Conservation (phyloP, 352 stramenopile genomes). For the Phytophthora quininea region DNA sequence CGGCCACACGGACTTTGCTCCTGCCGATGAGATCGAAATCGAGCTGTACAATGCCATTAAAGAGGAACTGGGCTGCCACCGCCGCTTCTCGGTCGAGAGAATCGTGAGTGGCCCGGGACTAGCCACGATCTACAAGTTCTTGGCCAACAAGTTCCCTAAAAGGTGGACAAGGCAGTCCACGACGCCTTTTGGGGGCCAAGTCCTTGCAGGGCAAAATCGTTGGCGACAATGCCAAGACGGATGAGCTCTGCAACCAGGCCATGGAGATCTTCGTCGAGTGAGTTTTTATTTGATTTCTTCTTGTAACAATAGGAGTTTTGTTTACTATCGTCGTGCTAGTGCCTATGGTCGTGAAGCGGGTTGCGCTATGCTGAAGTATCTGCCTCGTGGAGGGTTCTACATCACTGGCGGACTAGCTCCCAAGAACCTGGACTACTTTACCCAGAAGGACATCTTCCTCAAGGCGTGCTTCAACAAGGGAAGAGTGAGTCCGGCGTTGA, state of each 20-base stretch:
- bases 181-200: conserved; percentile 62
- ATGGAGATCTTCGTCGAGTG: conserved; percentile 96
- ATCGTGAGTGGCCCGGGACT: conserved; percentile 95
- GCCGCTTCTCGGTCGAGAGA: conserved; percentile 95
- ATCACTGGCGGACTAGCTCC: conserved; percentile 96
- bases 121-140: conserved; percentile 97
- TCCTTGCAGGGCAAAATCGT: conserved; percentile 84
- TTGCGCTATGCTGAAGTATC: conserved; percentile 94
- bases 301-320: background rate
- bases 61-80: conserved; percentile 81
- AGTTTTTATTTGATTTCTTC: conserved; percentile 5
- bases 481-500: conserved; percentile 79
- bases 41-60: conserved; percentile 86
- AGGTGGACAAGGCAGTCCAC: conserved; percentile 84
- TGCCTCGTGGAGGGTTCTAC: conserved; percentile 96
- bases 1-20: conserved; percentile 96
- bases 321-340: conserved; percentile 27
- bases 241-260: conserved; percentile 86
- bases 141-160: conserved; percentile 92
- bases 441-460: conserved; percentile 79
- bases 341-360: conserved; percentile 96
- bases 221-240: conserved; percentile 87
- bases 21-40: conserved; percentile 88
- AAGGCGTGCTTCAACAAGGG: conserved; percentile 90
- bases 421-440: conserved; percentile 97